Percentiles rank a stretch among this genome's conserved stretches.
These are phyloP conservation scores for Colletotrichum sp. DNA, from an alignment of 2,329 filamentous ascomycete genomes.

Conservation along the genomic window DNA sequence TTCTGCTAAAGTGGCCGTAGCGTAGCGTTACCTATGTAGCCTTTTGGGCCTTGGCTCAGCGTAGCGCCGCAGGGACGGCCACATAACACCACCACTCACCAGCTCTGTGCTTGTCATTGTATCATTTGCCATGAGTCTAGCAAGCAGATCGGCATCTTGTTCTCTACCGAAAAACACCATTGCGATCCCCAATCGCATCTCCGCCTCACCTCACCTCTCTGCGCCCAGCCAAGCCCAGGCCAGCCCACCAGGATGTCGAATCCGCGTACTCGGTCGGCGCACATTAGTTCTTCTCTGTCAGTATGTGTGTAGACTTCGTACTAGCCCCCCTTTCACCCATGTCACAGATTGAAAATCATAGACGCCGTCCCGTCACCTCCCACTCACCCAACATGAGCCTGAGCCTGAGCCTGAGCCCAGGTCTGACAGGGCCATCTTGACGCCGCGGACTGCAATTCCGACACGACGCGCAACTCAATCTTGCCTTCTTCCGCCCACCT, in stretches of 20 bases:
- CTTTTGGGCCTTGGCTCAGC: background rate
- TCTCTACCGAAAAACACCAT: background rate
- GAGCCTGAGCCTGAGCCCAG: background rate
- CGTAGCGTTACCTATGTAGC: background rate
- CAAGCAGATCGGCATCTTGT: conserved; percentile 1
- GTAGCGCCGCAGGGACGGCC: background rate
- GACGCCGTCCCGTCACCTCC: background rate
- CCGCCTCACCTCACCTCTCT: background rate
- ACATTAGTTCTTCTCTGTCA: background rate
- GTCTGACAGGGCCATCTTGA: background rate
- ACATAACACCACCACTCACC: background rate
- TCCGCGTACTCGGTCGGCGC: background rate
- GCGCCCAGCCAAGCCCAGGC: background rate
- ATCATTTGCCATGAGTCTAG: background rate
- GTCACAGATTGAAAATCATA: background rate
- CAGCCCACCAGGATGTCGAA: background rate
- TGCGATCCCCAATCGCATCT: background rate
- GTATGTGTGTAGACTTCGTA: background rate
- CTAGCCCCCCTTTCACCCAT: background rate
- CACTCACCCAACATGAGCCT: background rate
- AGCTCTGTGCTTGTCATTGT: background rate
- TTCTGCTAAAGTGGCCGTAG: background rate
- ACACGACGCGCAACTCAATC: background rate
- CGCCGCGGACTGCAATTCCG: background rate
- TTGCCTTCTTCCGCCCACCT: background rate